phyloP scores from a whole-genome alignment of 495 filamentous ascomycete genomes.

The Penicillium lagena region DNA sequence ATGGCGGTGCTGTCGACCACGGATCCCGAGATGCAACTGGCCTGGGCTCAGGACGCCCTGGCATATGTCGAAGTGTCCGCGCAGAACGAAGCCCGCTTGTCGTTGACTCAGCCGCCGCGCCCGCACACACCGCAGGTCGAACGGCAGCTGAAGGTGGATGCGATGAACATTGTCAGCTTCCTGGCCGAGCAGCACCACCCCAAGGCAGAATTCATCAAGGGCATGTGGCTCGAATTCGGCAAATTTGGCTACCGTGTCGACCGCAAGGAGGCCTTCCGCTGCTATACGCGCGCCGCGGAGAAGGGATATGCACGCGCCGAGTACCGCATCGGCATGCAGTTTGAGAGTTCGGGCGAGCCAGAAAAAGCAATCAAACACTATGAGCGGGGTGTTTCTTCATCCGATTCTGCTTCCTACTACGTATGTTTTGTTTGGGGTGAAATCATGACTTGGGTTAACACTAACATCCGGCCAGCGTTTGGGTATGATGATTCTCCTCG shows the following conservation, averaged over 20 bases:
- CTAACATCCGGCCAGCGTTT: constrained; percentile 51
- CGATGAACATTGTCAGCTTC: constrained; percentile 85
- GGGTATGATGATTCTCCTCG: constrained; percentile 95
- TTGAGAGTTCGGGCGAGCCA: constrained; percentile 85
- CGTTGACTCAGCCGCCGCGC: constrained; percentile 57
- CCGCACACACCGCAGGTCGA: constrained; percentile 78
- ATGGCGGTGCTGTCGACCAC: constrained; percentile 83
- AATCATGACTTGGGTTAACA: neutral
- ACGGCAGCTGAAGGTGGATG: constrained; percentile 79
- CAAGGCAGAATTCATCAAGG: constrained; percentile 88
- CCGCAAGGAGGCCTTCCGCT: constrained; percentile 87
- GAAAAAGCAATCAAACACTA: constrained; percentile 89
- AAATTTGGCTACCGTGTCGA: constrained; percentile 86
- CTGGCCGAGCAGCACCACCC: constrained; percentile 88
- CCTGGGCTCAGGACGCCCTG: constrained; percentile 91
- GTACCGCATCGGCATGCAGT: constrained; percentile 98
- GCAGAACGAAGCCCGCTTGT: constrained; percentile 58
- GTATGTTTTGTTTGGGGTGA: constrained; percentile 22
- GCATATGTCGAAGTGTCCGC: constrained; percentile 80
- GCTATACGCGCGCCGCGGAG: constrained; percentile 79
- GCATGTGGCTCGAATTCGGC: constrained; percentile 97
- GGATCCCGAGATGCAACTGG: constrained; percentile 92
- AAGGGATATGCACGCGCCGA: constrained; percentile 90
- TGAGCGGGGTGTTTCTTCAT: constrained; percentile 62
- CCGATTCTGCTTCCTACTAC: constrained; percentile 91